phyloP scores from a whole-genome alignment of 2,329 filamentous ascomycete genomes.

The Cladosporium cucumerinum region DNA sequence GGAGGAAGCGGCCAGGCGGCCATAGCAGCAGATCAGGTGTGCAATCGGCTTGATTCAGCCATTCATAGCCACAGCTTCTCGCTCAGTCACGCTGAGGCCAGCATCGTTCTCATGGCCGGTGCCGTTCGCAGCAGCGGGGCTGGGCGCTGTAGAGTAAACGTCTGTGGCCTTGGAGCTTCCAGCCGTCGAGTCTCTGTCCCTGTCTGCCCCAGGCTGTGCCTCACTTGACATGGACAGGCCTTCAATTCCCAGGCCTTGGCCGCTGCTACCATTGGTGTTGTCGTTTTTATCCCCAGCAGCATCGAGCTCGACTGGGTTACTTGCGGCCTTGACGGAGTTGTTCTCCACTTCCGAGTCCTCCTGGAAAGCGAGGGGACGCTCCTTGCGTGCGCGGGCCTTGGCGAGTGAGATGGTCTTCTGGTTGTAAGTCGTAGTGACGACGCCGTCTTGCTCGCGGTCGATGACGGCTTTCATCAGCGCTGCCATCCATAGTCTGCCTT shows the following conservation, averaged over 20 bases:
- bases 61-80: conserved; percentile 19
- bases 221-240: conserved; percentile 22
- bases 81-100: conserved; percentile 18
- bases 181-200: conserved; percentile 11
- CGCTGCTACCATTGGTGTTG: background rate
- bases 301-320: conserved; percentile 19
- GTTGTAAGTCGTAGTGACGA: conserved; percentile 88
- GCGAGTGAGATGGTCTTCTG: conserved; percentile 92
- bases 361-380: conserved; percentile 86
- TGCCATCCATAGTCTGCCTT: conserved; percentile 95
- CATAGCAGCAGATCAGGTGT: too few relatives aligned
- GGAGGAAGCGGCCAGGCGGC: background rate
- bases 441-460: conserved; percentile 71
- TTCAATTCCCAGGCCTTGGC: conserved; percentile 26
- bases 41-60: too few relatives aligned
- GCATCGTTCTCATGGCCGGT: conserved; percentile 12
- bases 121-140: conserved; percentile 6
- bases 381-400: conserved; percentile 82
- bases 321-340: conserved; percentile 31
- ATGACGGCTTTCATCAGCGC: conserved; percentile 99
- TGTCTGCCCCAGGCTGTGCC: conserved; percentile 22
- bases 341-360: conserved; percentile 37
- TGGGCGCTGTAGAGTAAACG: conserved; percentile 17
- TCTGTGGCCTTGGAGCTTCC: conserved; percentile 14
- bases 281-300: conserved; percentile 5